These are phyloP conservation scores for Ajuga chamaepitys DNA, from an alignment of 257 asterid genomes.

Conservation along the genomic window DNA sequence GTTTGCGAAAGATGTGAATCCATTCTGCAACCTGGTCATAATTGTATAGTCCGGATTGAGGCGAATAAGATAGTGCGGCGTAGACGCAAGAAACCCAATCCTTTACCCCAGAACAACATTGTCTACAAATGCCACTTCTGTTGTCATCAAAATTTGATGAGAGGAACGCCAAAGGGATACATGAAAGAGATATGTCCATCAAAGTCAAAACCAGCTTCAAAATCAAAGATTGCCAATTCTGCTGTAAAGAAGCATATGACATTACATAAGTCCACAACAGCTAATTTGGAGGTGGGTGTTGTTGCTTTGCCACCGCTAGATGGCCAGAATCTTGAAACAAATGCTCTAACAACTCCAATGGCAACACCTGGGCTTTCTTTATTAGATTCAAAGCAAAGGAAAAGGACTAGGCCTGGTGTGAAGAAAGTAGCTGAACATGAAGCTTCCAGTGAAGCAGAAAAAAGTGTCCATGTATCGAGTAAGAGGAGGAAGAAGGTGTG, in stretches of 20 bases:
- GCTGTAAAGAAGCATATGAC: constrained; percentile 5
- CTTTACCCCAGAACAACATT: constrained; percentile 19
- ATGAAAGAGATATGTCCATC: constrained; percentile 42
- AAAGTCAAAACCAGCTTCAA: constrained; percentile 25
- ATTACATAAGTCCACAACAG: neutral
- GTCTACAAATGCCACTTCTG: constrained; percentile 74
- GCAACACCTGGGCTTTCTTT: constrained; percentile 21
- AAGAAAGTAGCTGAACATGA: constrained; percentile 39
- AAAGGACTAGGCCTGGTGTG: too few relatives aligned
- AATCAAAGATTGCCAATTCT: constrained; percentile 11
- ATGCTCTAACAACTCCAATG: too few relatives aligned
- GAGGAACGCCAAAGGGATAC: constrained; percentile 69
- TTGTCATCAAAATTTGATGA: constrained; percentile 47
- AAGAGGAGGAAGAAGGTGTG: too few relatives aligned
- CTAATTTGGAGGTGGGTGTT: neutral
- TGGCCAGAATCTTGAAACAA: too few relatives aligned
- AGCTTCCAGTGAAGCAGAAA: too few relatives aligned
- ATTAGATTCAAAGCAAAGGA: constrained; percentile 51
- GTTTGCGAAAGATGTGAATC: constrained; percentile 76
- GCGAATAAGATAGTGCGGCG: constrained; percentile 28
- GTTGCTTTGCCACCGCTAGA: constrained; percentile 22
- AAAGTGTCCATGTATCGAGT: too few relatives aligned
- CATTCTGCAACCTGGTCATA: constrained; percentile 60
- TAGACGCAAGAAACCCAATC: constrained; percentile 28
- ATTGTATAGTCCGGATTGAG: constrained; percentile 52